Base-by-base conservation (phyloP, 108 stramenopile genomes). In the Stephanodiscus triporus region DNA sequence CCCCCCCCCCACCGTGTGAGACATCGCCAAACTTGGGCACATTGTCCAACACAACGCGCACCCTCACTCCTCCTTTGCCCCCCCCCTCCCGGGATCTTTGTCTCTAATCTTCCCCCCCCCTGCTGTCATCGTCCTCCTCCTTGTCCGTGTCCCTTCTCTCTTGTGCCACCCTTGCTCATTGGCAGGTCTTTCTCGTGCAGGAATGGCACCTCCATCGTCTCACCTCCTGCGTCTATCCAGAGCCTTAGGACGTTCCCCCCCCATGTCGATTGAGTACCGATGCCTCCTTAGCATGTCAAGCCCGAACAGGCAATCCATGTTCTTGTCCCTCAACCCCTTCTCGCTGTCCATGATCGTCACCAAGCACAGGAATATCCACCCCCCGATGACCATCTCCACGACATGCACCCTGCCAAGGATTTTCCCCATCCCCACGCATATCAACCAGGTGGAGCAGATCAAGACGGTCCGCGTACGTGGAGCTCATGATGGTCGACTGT, bases 241-340 rank as follows among this genome's bases (percentile, higher is more conserved):
- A 94, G 91, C 20, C 75, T 67, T 38, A 95, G 75, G 0, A 68
- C 75, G 69, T 89, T 87, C n/a, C 53, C 72, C 68, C 26, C 66
- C 72, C 63, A 99, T 82, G 84, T 99, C 96, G 65, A 99, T 97
- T 45, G 47, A 66, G 78, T 95, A 96, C 16, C 88, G 89, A 84
- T 97, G 96, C 17, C 97, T 85, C 72, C 90, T 95, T 45, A 98
- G 81, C 96, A 97, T 97, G 84, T 99, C 98, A 58, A 99, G 83
- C 29, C 98, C 98, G 30, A 98, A 87, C 26, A 99, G 72, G 59
- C 98, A 92, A 57, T 98, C 97, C 85, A 99, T 96, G 73, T 97
- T 95, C 57, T 91, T 88, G 30, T 89, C 85, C 2, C 82, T 79
- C 50, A 74, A 66, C 6, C 84, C 86, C 9, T 11, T 13, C 71